A percentile compares a stretch with the other conserved stretches of the same genome.
Evolutionary conservation across 805 yeast species (phyloP).

Genomic region (Sungouiella blattae): DNA sequence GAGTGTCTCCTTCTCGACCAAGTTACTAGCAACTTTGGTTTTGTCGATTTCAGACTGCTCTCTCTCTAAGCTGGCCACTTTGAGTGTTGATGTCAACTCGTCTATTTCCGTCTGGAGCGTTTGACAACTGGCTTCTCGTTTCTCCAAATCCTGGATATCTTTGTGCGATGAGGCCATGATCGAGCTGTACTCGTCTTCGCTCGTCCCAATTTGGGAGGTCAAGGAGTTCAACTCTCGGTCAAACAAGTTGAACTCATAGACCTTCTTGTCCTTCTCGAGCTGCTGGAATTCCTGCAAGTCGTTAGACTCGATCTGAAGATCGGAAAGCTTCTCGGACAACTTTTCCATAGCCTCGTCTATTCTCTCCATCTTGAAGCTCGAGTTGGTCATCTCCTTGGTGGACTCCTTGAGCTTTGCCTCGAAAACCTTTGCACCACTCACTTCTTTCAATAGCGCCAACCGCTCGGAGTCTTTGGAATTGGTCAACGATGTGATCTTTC

Average conservation of each 20-base stretch:
- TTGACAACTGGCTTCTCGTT: conserved; percentile 52
- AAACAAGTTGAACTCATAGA: conserved; percentile 68
- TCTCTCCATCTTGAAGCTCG: conserved; percentile 64
- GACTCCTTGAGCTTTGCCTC: conserved; percentile 80
- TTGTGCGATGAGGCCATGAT: conserved; percentile 50
- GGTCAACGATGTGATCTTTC: conserved; percentile 81
- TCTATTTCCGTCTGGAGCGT: conserved; percentile 45
- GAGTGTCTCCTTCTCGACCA: conserved; percentile 49
- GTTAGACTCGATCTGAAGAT: conserved; percentile 74
- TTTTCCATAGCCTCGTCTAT: conserved; percentile 70
- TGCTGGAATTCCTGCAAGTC: conserved; percentile 70
- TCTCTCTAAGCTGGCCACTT: conserved; percentile 54
- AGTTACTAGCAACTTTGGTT: conserved; percentile 43
- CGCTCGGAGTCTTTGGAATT: conserved; percentile 87
- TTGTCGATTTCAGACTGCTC: conserved; percentile 49
- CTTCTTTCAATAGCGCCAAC: conserved; percentile 75
- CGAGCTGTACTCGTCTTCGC: conserved; percentile 55
- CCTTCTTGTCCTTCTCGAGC: conserved; percentile 63
- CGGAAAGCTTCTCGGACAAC: conserved; percentile 68
- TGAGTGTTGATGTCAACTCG: conserved; percentile 45
- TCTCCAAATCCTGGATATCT: conserved; percentile 54
- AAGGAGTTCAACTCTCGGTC: conserved; percentile 72
- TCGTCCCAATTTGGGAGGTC: conserved; percentile 53
- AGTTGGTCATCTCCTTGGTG: conserved; percentile 69
- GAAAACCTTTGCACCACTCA: conserved; percentile 91